phyloP scores from a whole-genome alignment of 1,284 basidiomycete genomes.

The Tranzscheliella williamsii region DNA sequence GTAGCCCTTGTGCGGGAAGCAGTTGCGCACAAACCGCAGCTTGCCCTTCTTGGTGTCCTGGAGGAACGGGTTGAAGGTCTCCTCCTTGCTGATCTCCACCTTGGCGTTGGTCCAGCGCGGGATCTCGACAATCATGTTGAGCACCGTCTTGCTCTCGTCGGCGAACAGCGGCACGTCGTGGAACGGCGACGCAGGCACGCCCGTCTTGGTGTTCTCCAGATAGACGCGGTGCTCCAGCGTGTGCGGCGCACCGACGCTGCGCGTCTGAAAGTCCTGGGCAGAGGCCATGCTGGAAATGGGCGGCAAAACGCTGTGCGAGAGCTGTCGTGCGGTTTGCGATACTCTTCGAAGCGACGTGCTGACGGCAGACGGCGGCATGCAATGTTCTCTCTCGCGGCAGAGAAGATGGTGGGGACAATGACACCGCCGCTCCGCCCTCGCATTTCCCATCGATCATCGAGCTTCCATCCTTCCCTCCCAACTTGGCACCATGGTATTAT shows the following conservation, averaged over 20 bases:
- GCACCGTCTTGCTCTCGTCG: conserved; percentile 66
- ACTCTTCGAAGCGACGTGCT: conserved; percentile 42
- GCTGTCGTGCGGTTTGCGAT: conserved; percentile 46
- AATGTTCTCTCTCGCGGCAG: too few species aligned
- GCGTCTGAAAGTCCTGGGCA: conserved; percentile 67
- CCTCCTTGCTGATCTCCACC: conserved; percentile 98
- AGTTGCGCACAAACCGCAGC: conserved; percentile 97
- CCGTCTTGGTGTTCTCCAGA: conserved; percentile 68
- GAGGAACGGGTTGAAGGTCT: conserved; percentile 97
- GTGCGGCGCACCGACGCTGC: conserved; percentile 83
- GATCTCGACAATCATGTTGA: conserved; percentile 72
- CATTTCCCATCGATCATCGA: too few species aligned
- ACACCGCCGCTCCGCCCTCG: too few species aligned
- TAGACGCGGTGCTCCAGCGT: conserved; percentile 94
- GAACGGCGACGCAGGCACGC: conserved; percentile 57
- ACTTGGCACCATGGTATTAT: too few species aligned
- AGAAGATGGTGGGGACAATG: too few species aligned
- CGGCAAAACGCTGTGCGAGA: conserved; percentile 29
- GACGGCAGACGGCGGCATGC: conserved; percentile 28
- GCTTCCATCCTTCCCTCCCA: too few species aligned
- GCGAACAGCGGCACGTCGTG: conserved; percentile 61
- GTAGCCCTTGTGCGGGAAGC: conserved; percentile 99
- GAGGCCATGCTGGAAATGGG: conserved; percentile 34
- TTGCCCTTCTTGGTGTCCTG: conserved; percentile 96
- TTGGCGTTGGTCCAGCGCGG: conserved; percentile 98